Evolutionary conservation across 129 eudicot species (phyloP), one percentile per base, ranked within the genome.

Genomic region (carrot (Daucus carota)): DNA sequence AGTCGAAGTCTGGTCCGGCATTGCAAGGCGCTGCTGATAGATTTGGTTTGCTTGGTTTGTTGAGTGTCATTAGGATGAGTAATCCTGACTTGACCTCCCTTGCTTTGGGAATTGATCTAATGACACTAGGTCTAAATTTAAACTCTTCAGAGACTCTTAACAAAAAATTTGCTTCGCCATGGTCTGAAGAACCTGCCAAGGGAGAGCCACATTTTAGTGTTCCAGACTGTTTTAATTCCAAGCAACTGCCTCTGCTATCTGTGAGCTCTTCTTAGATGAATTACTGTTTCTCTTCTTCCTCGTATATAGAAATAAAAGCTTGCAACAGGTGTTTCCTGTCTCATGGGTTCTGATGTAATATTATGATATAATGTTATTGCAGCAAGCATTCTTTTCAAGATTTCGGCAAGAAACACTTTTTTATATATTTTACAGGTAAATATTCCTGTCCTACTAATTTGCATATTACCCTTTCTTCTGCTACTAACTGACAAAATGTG

Each of bases 101-200:
- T 80, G 96, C 98, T 73, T 82, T 93, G 62, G 98, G 98, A 40
- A 82, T 87, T 50, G 97, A 93, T 76, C 85, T 91, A 74, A 88
- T 90, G 80, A 85, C 96, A 36, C 85, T 93, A 0, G 98, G 98
- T 62, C 83, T 93, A 57, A 89, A 89, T 81, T 77, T 93, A 75
- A 90, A 90, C 78, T 93, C 98, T 8, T 75, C 96, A 9, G 98
- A 93, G 63, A 86, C 77, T 63, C 87, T 93, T 63, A 82, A 91
- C 73, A 90, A 93, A 73, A 90, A 86, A 71, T 93, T 93, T 82
- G 87, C 89, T 29, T 93, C 98, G n/a, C 98, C 98, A 6, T 93
- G 97, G 97, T 87, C 98, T 59, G 91, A 93, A n/a, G 98, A 91
- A 70, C 82, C 97, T 34, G 88, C 87, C 28, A 88, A 87, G 81